Evolutionary conservation across 2,329 filamentous ascomycete species (phyloP).

Genomic region (Paracorniculantispora psalliotae): DNA sequence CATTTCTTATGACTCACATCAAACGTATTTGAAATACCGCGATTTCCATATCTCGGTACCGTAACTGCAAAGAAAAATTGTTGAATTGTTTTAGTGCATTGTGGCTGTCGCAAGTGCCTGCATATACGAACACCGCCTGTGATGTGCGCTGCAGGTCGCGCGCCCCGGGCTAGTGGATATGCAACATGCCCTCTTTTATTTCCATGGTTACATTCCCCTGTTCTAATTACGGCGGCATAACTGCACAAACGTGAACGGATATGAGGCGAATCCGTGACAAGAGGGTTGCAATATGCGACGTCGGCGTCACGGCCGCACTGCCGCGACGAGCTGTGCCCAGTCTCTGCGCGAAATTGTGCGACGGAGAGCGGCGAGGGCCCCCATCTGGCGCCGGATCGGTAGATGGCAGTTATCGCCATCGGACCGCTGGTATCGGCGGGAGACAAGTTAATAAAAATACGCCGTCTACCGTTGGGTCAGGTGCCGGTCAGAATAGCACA

Average conservation of each 20-base stretch:
- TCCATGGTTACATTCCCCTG: slow-evolving; percentile 1
- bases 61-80: no score
- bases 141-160: background rate
- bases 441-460: background rate
- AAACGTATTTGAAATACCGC: no score
- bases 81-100: background rate
- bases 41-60: no score
- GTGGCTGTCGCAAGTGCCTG: slow-evolving; percentile 2
- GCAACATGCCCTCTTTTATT: background rate
- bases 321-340: no score
- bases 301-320: no score
- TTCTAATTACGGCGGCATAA: background rate
- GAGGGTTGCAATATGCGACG: background rate
- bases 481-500: background rate
- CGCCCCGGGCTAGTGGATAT: background rate
- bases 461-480: no score
- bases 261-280: background rate
- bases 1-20: no score
- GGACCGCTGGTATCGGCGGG: background rate
- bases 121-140: background rate
- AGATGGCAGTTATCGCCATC: no score
- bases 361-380: no score
- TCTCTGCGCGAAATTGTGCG: no score
- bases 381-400: no score
- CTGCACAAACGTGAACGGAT: background rate